Conservation (phyloP, 495 filamentous ascomycete species). For the Cairneyella variabilis region DNA sequence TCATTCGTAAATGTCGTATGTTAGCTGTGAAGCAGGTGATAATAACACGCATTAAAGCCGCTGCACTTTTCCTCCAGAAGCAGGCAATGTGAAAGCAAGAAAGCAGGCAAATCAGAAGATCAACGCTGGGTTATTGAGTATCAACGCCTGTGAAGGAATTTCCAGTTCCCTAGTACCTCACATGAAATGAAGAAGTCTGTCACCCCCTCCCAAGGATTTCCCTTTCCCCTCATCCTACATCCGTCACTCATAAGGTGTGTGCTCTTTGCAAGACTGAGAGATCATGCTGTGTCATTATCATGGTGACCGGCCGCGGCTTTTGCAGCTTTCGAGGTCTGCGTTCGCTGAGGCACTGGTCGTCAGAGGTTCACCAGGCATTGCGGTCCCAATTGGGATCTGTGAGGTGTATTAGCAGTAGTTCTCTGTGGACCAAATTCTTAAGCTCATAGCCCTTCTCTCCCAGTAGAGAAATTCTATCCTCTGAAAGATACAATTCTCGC, state of each 20-base stretch:
- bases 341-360: constrained; percentile 15
- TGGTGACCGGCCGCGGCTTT: constrained; percentile 39
- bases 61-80: constrained; percentile 17
- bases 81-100: too few species aligned
- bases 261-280: constrained; percentile 20
- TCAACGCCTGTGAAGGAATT: constrained; percentile 2
- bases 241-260: constrained; percentile 18
- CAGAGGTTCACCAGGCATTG: constrained; percentile 60
- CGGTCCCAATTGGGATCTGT: constrained; percentile 75
- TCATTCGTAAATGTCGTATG: too few species aligned
- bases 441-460: not conserved
- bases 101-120: not conserved
- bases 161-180: constrained; percentile 1
- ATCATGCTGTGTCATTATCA: constrained; percentile 17
- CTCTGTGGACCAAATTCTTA: not conserved
- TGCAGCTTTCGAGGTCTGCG: constrained; percentile 43
- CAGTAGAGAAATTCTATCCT: too few species aligned
- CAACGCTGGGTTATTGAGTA: constrained; percentile 9
- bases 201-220: not conserved
- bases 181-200: constrained; percentile 6
- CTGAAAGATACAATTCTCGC: too few species aligned
- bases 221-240: too few species aligned
- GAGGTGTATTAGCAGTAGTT: constrained; percentile 20
- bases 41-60: constrained; percentile 9
- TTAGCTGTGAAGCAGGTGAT: too few species aligned